Evolutionary conservation across 768 basidiomycete genomes (phyloP).

Genomic region (Mycena haematopus): DNA sequence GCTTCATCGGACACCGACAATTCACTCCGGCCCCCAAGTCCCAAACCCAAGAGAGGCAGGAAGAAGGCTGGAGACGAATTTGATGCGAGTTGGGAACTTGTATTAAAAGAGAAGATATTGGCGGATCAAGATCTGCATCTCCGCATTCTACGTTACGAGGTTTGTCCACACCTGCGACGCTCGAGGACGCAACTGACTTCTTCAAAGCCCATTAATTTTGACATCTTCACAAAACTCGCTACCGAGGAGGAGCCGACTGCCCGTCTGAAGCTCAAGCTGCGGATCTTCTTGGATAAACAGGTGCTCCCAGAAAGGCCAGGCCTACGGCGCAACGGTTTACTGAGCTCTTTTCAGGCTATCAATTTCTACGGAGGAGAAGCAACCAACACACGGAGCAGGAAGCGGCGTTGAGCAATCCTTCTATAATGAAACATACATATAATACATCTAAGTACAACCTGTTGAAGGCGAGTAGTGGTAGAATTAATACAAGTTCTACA

Average conservation of each 20-base stretch:
- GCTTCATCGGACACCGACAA: not conserved
- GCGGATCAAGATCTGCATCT: constrained; percentile 54
- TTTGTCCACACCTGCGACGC: constrained; percentile 33
- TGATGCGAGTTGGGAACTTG: constrained; percentile 50
- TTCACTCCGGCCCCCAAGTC: not conserved
- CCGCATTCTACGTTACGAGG: constrained; percentile 72
- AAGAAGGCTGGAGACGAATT: constrained; percentile 32
- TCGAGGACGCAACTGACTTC: not conserved
- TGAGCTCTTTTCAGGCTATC: constrained; percentile 50
- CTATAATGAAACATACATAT: constrained; percentile 14
- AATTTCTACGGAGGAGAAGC: constrained; percentile 55
- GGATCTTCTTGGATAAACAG: constrained; percentile 62
- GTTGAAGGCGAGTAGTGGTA: constrained; percentile 42
- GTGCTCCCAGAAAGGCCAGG: constrained; percentile 44
- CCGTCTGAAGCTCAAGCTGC: constrained; percentile 48
- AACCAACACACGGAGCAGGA: constrained; percentile 25
- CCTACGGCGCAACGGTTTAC: not conserved
- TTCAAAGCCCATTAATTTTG: constrained; percentile 64
- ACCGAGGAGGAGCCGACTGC: constrained; percentile 36
- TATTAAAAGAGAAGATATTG: constrained; percentile 50
- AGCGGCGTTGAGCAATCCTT: constrained; percentile 27
- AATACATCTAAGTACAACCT: constrained; percentile 33
- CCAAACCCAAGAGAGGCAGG: constrained; percentile 24
- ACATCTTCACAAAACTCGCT: constrained; percentile 55
- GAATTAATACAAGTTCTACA: constrained; percentile 21